Base-by-base conservation (phyloP, 495 filamentous ascomycete genomes). In the Penicillium simplicissimum region DNA sequence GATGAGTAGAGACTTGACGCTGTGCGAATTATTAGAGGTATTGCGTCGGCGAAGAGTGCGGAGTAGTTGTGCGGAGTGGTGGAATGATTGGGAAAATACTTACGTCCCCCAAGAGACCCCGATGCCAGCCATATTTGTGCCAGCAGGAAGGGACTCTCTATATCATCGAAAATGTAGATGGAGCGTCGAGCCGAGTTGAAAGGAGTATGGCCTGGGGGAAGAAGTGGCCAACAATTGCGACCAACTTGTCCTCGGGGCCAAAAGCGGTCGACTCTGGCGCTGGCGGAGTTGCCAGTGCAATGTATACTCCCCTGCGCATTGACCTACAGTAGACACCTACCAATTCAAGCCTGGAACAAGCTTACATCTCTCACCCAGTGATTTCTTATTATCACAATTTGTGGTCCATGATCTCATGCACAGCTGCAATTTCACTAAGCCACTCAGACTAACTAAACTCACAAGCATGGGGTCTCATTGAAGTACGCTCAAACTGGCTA, bases 1-100 rank as follows among this genome's bases (percentile, higher is more conserved):
- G 72, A 96, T 81, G 67, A 91, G 76, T 71, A 96, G 81, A 62
- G 89, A 90, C 69, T 91, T 89, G 75, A 91, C 79, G 56, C 89
- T 93, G 65, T 35, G 33, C 35, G 31, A 19, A 35, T 35, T 35
- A 33, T 53, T 36, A 53, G 51, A 53, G 8, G 13, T 3, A 34
- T 33, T 37, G n/a, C n/a, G 5, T 51, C 51, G 33, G 31, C 35
- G 51, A 6, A 36, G 51, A 17, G 4, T 53, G 51, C 51, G 31
- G 51, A 53, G 34, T 19, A 17, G 23, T 38, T 19, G 52, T 49
- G 38, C 17, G 45, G 13, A 43, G 47, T 21, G 28, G n/a, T 38
- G 45, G 28, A 59, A 49, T 45, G 48, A 62, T 53, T 42, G 19
- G 15, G 59, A 35, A 31, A 51, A 42, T 5, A 74, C 77, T 57